phyloP scores from a whole-genome alignment of 257 asterid species.

The Scutellaria barbata region DNA sequence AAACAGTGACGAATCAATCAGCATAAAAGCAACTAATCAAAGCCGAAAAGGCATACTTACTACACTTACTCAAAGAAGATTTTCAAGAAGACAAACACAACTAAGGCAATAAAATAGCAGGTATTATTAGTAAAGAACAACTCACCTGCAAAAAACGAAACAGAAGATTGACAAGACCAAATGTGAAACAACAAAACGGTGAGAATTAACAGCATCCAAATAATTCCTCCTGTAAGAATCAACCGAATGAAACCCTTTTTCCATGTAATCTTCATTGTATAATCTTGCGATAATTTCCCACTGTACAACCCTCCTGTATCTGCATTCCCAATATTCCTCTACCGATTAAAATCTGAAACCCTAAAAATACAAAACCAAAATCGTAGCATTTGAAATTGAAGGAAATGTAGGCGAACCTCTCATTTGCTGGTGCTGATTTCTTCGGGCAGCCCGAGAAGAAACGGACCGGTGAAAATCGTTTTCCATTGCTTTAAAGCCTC shows the following conservation, averaged over 20 bases:
- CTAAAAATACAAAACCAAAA: constrained; percentile 6
- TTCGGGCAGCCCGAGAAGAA: constrained; percentile 57
- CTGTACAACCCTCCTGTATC: constrained; percentile 45
- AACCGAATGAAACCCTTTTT: constrained; percentile 65
- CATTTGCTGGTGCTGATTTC: constrained; percentile 48
- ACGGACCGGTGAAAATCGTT: constrained; percentile 47
- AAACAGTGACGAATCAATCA: background rate
- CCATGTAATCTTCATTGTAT: constrained; percentile 52
- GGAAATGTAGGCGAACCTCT: constrained; percentile 40
- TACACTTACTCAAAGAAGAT: background rate
- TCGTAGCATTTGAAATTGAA: background rate
- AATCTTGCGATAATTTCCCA: constrained; percentile 53
- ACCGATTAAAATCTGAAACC: constrained; percentile 17
- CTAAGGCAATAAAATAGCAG: background rate
- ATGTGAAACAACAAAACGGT: constrained; percentile 58
- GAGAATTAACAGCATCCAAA: constrained; percentile 64
- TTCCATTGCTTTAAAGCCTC: constrained; percentile 47
- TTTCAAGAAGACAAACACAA: background rate
- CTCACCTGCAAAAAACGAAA: constrained; percentile 58
- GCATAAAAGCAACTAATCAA: background rate
- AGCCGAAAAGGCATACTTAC: background rate
- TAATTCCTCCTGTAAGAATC: constrained; percentile 60
- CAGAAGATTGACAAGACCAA: constrained; percentile 69
- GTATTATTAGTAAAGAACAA: background rate
- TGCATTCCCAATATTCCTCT: constrained; percentile 32